A percentile compares a stretch with the other conserved stretches of the same genome.
Conservation (phyloP, 441 rosid species). For the Melastoma candidum region DNA sequence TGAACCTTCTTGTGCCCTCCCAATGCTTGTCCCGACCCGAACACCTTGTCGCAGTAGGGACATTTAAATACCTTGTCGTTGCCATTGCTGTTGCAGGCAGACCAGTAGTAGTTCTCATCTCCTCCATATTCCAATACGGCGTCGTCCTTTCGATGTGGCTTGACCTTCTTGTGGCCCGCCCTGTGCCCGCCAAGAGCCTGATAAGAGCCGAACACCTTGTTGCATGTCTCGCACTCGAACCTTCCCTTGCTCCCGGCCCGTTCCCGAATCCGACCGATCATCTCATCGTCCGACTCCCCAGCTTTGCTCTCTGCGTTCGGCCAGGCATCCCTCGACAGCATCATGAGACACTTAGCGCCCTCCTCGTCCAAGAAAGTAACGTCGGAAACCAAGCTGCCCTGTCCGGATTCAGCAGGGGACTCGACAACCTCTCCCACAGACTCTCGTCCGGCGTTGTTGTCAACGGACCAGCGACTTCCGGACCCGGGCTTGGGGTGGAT, state of each 20-base stretch:
- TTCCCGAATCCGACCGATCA: neutral
- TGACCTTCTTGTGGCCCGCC: conserved; percentile 29
- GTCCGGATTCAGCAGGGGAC: conserved; percentile 1
- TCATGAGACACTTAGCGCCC: conserved; percentile 32
- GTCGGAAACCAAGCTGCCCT: conserved; percentile 16
- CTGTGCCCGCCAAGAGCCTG: conserved; percentile 53
- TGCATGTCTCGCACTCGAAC: conserved; percentile 32
- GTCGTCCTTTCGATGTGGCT: neutral
- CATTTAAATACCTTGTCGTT: conserved; percentile 22
- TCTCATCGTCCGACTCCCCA: conserved; percentile 2
- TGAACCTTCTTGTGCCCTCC: conserved; percentile 57
- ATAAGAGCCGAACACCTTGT: conserved; percentile 30
- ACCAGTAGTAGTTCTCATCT: conserved; percentile 1
- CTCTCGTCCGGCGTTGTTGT: conserved; percentile 1
- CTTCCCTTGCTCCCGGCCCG: conserved; percentile 2
- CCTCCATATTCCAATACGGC: neutral
- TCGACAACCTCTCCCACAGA: neutral
- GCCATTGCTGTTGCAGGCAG: too few species aligned
- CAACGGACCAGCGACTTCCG: neutral
- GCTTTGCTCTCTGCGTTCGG: conserved; percentile 6
- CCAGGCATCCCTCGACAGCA: conserved; percentile 29
- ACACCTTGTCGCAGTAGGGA: conserved; percentile 32
- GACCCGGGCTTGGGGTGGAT: conserved; percentile 3
- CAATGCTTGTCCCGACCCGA: conserved; percentile 47
- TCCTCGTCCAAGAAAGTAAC: conserved; percentile 19